Evolutionary conservation across 2,329 filamentous ascomycete species (phyloP).

Genomic region (Lasiodiplodia sp.): DNA sequence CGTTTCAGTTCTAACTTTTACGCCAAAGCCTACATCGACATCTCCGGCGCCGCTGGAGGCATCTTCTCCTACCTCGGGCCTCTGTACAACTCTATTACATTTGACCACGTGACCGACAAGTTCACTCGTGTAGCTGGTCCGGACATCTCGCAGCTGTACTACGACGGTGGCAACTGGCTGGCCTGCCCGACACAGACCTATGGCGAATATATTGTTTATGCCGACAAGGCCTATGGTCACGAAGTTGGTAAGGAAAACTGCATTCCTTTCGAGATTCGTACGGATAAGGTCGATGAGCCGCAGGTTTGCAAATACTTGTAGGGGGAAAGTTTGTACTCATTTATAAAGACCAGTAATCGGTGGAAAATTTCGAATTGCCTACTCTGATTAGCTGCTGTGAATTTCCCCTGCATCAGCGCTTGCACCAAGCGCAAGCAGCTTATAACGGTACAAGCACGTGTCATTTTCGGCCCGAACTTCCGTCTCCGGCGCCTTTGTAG

Average conservation of each 20-base stretch:
- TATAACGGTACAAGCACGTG: too few species aligned
- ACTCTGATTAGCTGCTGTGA: too few species aligned
- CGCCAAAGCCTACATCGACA: not conserved
- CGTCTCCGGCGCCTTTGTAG: too few species aligned
- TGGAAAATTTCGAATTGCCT: too few species aligned
- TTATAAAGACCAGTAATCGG: too few species aligned
- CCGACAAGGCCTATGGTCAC: slow-evolving; percentile 4
- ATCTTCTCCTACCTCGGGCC: slow-evolving; percentile 1
- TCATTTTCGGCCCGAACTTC: too few species aligned
- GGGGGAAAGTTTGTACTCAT: not conserved
- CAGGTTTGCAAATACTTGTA: not conserved
- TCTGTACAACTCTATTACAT: not conserved
- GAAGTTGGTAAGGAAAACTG: not conserved
- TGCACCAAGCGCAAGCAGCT: too few species aligned
- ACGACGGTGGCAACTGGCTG: slow-evolving; percentile 12
- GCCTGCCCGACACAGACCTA: not conserved
- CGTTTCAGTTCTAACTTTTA: not conserved
- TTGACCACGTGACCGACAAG: not conserved
- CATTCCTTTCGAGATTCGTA: slow-evolving; percentile 6
- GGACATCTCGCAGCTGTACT: slow-evolving; percentile 19
- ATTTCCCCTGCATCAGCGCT: too few species aligned
- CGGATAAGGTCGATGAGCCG: slow-evolving; percentile 7
- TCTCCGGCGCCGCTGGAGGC: slow-evolving; percentile 11
- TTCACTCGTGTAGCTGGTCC: not conserved
- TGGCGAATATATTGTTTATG: not conserved